A percentile compares a stretch with the other conserved stretches of the same genome.
Conservation (phyloP, 148 eudicot species). For the Hydrangea macrophylla region DNA sequence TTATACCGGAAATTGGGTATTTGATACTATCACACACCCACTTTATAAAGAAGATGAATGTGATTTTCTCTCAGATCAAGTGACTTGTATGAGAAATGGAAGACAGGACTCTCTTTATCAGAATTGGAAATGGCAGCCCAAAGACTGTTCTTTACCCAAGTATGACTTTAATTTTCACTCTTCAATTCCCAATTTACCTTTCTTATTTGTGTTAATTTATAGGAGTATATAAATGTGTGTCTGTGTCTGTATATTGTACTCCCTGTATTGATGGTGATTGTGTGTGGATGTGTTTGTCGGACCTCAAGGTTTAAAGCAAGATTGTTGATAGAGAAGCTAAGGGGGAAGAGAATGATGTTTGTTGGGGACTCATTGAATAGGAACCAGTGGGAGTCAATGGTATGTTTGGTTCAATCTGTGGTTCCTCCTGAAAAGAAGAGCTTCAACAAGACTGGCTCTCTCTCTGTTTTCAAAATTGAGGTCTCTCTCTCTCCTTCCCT, state of each 20-base stretch:
- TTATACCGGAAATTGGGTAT: conserved; percentile 79
- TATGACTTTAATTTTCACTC: conserved; percentile 30
- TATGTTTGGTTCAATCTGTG: conserved; percentile 79
- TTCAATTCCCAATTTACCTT: neutral
- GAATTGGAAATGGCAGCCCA: conserved; percentile 97
- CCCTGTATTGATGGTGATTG: neutral
- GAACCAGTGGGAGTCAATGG: conserved; percentile 98
- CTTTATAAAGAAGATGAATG: conserved; percentile 75
- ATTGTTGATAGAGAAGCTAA: conserved; percentile 76
- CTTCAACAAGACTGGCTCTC: conserved; percentile 67
- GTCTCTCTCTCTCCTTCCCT: conserved; percentile 28
- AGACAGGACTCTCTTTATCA: conserved; percentile 70
- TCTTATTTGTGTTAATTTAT: neutral
- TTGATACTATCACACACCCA: conserved; percentile 68
- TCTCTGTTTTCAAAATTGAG: conserved; percentile 74
- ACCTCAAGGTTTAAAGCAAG: conserved; percentile 70
- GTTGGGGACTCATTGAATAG: conserved; percentile 94
- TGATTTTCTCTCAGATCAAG: conserved; percentile 73
- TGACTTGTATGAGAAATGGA: conserved; percentile 87
- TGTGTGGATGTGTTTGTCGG: neutral
- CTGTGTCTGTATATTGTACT: neutral
- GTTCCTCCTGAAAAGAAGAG: conserved; percentile 63
- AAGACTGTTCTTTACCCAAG: conserved; percentile 81
- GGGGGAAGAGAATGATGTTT: conserved; percentile 91
- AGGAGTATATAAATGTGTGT: neutral